A percentile compares a stretch with the other conserved stretches of the same genome.
phyloP scores from a whole-genome alignment of 1,284 basidiomycete genomes.

The Chondrostereum purpureum region DNA sequence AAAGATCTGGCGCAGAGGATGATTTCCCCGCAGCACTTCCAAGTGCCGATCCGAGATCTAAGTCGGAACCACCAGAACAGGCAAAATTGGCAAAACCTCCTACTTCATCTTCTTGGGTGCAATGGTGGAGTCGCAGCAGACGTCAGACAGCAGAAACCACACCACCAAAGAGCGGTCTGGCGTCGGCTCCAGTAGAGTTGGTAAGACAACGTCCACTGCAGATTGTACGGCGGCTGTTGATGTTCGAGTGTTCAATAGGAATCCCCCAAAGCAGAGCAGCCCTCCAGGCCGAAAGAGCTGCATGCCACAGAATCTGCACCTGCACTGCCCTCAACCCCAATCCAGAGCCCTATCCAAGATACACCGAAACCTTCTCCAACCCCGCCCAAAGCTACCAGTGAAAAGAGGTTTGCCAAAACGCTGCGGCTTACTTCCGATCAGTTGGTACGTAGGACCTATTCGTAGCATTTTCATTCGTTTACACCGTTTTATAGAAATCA shows the following conservation, averaged over 20 bases:
- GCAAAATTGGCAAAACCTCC: conserved; percentile 31
- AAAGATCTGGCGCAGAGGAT: conserved; percentile 19
- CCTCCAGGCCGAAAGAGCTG: too few relatives aligned
- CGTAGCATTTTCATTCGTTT: background rate
- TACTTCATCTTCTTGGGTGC: conserved; percentile 63
- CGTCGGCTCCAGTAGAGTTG: background rate
- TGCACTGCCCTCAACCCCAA: conserved; percentile 29
- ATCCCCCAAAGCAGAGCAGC: conserved; percentile 15
- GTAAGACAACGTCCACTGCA: too few relatives aligned
- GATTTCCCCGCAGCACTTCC: conserved; percentile 7
- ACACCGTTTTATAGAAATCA: conserved; percentile 53
- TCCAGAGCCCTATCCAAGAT: conserved; percentile 20
- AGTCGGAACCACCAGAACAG: conserved; percentile 32
- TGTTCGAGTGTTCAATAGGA: background rate
- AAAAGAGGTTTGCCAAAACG: conserved; percentile 83
- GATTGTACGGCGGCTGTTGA: background rate
- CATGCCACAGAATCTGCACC: conserved; percentile 33
- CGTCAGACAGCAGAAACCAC: conserved; percentile 15
- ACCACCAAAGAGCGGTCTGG: background rate
- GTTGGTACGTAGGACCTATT: conserved; percentile 12
- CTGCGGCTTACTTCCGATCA: conserved; percentile 53
- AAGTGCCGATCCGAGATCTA: conserved; percentile 19
- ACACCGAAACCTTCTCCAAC: background rate
- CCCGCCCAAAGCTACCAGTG: conserved; percentile 8
- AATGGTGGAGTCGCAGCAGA: conserved; percentile 68